phyloP scores from a whole-genome alignment of 192 early-diverging fungal genomes.

The Coemansia sp. region DNA sequence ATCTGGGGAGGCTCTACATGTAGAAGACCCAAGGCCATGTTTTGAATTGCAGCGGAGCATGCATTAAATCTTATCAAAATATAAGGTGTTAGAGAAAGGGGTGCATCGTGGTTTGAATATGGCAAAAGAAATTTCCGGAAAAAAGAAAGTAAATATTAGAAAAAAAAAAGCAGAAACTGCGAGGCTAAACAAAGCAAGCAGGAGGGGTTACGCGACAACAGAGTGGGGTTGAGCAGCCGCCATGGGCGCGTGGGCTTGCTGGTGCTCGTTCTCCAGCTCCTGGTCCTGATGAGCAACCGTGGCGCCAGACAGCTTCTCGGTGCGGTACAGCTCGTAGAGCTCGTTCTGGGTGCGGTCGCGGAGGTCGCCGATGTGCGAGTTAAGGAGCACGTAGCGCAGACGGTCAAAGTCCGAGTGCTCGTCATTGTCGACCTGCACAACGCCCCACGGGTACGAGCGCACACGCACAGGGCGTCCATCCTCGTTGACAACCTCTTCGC shows the following conservation, averaged over 20 bases:
- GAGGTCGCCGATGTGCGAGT: constrained; percentile 96
- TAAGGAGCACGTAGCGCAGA: constrained; percentile 88
- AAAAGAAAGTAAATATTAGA: constrained; percentile 2
- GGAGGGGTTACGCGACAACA: constrained; percentile 6
- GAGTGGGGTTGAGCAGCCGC: constrained; percentile 9
- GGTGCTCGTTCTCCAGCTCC: neutral
- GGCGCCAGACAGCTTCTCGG: constrained; percentile 73
- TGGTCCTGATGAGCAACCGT: constrained; percentile 10
- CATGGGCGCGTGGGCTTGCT: constrained; percentile 1
- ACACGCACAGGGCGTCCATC: constrained; percentile 91
- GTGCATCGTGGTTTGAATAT: no score
- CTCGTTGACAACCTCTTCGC: constrained; percentile 83
- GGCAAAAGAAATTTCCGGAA: no score
- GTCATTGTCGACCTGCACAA: constrained; percentile 95
- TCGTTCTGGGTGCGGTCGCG: constrained; percentile 96
- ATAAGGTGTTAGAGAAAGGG: no score
- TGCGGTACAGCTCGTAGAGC: constrained; percentile 96
- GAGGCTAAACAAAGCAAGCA: neutral
- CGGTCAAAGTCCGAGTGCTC: constrained; percentile 97
- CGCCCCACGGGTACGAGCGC: constrained; percentile 94
- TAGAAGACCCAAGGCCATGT: no score
- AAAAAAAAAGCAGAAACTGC: neutral
- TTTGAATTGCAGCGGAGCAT: no score
- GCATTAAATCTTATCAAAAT: no score
- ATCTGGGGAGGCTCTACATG: no score